Percentiles rank a stretch among this genome's conserved stretches.
Conservation (phyloP, 179 eudicot genomes). For the Camellia oleifera region DNA sequence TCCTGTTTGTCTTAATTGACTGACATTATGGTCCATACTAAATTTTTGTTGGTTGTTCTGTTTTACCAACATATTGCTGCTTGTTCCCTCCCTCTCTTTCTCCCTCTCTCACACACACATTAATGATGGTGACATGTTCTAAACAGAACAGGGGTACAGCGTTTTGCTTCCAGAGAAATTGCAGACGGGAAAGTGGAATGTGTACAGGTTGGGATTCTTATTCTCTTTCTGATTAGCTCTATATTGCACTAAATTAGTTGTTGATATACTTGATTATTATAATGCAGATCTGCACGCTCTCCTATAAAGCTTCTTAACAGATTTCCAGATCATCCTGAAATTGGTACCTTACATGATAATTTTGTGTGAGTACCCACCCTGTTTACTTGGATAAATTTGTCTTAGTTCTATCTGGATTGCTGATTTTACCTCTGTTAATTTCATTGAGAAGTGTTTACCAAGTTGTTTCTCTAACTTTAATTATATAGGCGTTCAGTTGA, state of each 20-base stretch:
- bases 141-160: constrained; percentile 60
- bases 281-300: constrained; percentile 38
- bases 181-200: constrained; percentile 95
- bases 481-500: constrained; percentile 34
- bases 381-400: background rate
- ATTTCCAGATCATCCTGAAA: constrained; percentile 44
- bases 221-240: background rate
- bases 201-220: constrained; percentile 57
- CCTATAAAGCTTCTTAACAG: constrained; percentile 43
- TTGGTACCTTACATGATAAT: constrained; percentile 54
- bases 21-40: no score
- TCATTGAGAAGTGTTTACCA: background rate
- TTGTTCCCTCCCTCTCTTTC: no score
- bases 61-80: no score
- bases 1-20: no score
- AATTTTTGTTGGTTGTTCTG: no score
- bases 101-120: no score
- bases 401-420: background rate
- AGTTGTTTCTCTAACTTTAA: background rate
- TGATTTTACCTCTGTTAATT: background rate
- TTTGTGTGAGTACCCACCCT: constrained; percentile 36
- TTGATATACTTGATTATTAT: background rate
- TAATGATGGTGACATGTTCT: constrained; percentile 9
- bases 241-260: background rate
- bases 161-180: constrained; percentile 90